Percentiles rank a stretch among this genome's conserved stretches.
Evolutionary conservation across 768 basidiomycete species (phyloP).

Genomic region (Trametes cinnabarina): DNA sequence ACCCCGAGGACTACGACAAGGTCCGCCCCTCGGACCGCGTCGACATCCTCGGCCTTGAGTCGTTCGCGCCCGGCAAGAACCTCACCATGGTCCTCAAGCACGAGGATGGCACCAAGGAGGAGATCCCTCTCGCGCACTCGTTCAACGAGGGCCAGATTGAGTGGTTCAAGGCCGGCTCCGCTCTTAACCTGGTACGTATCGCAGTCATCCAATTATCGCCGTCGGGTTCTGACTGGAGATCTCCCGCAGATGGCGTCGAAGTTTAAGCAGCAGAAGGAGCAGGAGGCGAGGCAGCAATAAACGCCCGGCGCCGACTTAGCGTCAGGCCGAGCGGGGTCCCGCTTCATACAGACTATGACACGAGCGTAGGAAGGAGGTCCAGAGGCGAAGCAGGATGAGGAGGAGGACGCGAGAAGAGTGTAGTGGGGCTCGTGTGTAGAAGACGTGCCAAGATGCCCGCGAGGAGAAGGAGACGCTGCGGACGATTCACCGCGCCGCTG

Average conservation of each 20-base stretch:
- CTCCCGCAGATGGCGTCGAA: slow-evolving; percentile 61
- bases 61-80: slow-evolving; percentile 90
- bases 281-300: slow-evolving; percentile 25
- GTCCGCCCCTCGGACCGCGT: slow-evolving; percentile 84
- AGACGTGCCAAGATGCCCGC: too few species aligned
- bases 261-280: slow-evolving; percentile 41
- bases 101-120: slow-evolving; percentile 72
- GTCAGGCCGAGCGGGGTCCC: not conserved
- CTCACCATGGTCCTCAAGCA: slow-evolving; percentile 82
- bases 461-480: slow-evolving; percentile 2
- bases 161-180: slow-evolving; percentile 98
- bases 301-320: slow-evolving; percentile 2
- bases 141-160: slow-evolving; percentile 97
- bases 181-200: slow-evolving; percentile 74
- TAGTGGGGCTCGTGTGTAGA: not conserved
- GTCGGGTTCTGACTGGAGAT: slow-evolving; percentile 9
- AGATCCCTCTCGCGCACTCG: slow-evolving; percentile 81
- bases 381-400: not conserved
- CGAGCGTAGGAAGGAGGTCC: not conserved
- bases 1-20: slow-evolving; percentile 94
- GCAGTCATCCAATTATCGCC: not conserved
- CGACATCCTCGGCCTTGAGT: slow-evolving; percentile 84
- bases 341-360: too few species aligned
- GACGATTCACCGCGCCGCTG: slow-evolving; percentile 14
- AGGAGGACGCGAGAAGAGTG: not conserved